Evolutionary conservation across 2,329 filamentous ascomycete genomes (phyloP).

Genomic region (Coniochaeta hoffmannii): DNA sequence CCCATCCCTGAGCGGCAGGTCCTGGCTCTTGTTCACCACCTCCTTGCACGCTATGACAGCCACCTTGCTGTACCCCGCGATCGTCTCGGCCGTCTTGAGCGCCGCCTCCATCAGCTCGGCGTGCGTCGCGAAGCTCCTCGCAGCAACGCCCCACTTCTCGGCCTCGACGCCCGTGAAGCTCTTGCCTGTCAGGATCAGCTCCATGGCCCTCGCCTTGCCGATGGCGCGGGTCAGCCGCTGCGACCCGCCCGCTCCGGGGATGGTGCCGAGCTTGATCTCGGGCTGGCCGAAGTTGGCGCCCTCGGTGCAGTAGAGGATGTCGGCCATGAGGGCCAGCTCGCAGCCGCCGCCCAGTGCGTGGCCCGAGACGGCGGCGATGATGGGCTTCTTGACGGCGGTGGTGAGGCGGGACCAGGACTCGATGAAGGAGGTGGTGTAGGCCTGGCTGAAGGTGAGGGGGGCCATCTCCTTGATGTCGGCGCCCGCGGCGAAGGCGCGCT

Average conservation of each 20-base stretch:
- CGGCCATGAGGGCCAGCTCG: constrained; percentile 95
- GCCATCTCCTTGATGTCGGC: constrained; percentile 99
- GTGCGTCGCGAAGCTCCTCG: constrained; percentile 69
- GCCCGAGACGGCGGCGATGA: constrained; percentile 90
- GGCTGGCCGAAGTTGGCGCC: constrained; percentile 91
- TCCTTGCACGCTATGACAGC: constrained; percentile 88
- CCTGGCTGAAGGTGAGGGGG: constrained; percentile 77
- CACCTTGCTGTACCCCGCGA: constrained; percentile 81
- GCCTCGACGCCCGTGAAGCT: constrained; percentile 80
- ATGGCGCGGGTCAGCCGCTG: constrained; percentile 80
- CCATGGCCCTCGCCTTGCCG: constrained; percentile 84
- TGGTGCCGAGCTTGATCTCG: constrained; percentile 89
- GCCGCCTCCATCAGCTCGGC: constrained; percentile 78
- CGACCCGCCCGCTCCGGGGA: constrained; percentile 86
- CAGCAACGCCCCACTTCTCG: constrained; percentile 83
- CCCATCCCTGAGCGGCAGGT: constrained; percentile 77
- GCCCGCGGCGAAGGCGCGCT: constrained; percentile 88
- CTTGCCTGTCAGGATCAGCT: constrained; percentile 79
- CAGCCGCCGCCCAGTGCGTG: constrained; percentile 93
- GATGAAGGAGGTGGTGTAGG: constrained; percentile 89
- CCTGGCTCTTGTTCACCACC: constrained; percentile 99
- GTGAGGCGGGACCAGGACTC: constrained; percentile 87
- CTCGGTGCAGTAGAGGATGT: constrained; percentile 84
- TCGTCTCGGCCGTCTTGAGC: constrained; percentile 77
- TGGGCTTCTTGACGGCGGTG: constrained; percentile 80